Percentiles rank a stretch among this genome's conserved stretches.
phyloP scores from a whole-genome alignment of 345 rosid genomes.

The Rubroshorea leprosula region DNA sequence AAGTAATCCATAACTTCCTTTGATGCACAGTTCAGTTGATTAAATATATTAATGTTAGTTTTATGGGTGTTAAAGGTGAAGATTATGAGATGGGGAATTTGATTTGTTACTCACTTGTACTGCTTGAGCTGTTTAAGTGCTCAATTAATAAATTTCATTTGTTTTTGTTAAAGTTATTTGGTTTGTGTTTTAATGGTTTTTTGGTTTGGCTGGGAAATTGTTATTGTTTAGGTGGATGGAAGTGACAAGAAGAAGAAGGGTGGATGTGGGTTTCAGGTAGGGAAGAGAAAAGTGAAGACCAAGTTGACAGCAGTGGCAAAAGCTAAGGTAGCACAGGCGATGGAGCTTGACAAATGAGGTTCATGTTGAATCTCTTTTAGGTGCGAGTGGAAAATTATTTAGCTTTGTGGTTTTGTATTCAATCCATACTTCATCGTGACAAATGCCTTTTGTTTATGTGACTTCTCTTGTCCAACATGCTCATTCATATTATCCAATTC shows the following conservation, averaged over 20 bases:
- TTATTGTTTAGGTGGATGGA: slow-evolving; percentile 57
- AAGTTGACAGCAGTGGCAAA: slow-evolving; percentile 62
- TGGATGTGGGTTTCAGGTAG: slow-evolving; percentile 68
- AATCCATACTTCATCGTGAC: no score
- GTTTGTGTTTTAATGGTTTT: no score
- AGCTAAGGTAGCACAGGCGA: slow-evolving; percentile 91
- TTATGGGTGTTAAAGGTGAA: background rate
- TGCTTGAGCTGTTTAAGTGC: no score
- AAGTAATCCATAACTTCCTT: background rate
- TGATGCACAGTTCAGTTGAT: background rate
- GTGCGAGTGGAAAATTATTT: background rate
- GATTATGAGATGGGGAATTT: no score
- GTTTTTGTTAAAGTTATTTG: no score
- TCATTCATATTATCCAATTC: background rate
- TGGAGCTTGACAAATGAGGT: slow-evolving; percentile 86
- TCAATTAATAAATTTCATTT: no score
- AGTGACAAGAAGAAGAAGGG: slow-evolving; percentile 58
- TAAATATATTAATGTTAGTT: background rate
- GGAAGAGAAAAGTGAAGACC: slow-evolving; percentile 87
- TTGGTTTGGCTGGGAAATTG: background rate
- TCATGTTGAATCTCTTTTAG: slow-evolving; percentile 1
- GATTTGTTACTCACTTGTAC: no score
- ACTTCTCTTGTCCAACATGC: background rate
- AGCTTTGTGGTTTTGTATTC: background rate
- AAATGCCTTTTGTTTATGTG: background rate